phyloP scores from a whole-genome alignment of 148 eudicot genomes.

The Hydrangea macrophylla region DNA sequence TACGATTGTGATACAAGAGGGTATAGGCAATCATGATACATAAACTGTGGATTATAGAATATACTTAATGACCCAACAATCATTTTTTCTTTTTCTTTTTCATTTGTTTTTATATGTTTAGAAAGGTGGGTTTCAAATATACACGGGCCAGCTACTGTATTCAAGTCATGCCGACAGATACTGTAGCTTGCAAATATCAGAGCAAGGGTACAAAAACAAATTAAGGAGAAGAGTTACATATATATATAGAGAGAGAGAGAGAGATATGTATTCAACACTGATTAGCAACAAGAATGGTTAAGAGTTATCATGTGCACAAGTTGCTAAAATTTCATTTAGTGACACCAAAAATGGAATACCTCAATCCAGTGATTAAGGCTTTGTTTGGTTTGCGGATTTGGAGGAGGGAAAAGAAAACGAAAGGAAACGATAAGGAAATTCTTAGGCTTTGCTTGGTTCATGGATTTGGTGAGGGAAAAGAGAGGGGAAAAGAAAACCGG shows the following conservation, averaged over 20 bases:
- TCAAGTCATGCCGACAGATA: not conserved
- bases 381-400: no score
- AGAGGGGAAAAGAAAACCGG: no score
- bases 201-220: not conserved
- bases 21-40: no score
- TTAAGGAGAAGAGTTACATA: not conserved
- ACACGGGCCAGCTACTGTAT: not conserved
- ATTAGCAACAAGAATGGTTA: not conserved
- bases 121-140: not conserved
- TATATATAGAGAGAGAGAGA: not conserved
- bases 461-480: no score
- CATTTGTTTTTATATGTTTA: not conserved
- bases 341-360: not conserved
- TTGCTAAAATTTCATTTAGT: not conserved
- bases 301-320: not conserved
- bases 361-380: no score
- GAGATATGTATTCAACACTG: not conserved
- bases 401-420: no score
- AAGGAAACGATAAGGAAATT: no score
- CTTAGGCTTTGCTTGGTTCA: no score
- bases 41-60: no score
- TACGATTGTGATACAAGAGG: no score
- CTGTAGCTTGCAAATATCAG: not conserved
- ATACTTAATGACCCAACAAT: no score
- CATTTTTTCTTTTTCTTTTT: not conserved